Base-by-base conservation (phyloP, 495 filamentous ascomycete species). In the Glarea lozoyensis region DNA sequence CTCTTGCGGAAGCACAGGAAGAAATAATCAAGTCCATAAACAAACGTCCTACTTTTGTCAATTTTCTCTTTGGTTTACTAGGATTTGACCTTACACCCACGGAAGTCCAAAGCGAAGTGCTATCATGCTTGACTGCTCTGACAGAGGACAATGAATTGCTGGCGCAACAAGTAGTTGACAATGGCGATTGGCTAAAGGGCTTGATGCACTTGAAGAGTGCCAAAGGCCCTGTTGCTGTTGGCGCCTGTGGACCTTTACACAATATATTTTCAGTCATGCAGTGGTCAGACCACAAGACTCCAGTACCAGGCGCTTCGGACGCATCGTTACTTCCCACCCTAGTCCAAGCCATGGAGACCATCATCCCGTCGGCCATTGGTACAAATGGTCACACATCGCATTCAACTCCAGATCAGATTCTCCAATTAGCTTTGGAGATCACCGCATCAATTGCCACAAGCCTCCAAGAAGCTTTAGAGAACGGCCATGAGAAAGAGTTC, bases 381-480 rank as follows among this genome's bases (percentile, higher is more conserved):
- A 24, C 27, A 5, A 54, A 49, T 34, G 35, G 35, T 4, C 9
- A 46, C 27, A 17, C 38, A 22, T 2, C 27, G 0, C 13, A 37
- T 25, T 43, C 48, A 42, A 60, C 5, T 47, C 51, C 15, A 55
- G 53, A 58, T 21, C 50, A 70, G 29, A 57, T 68, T 16, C 41
- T 72, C 24, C 62, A 72, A 48, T 43, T 70, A 12, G 72, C 69
- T 12, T 52, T 81, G 1, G 75, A 78, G 48, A 66, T 76, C 7
- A 45, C 78, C 1, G 73, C 73, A 7, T 76, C 78, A 5, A 78
- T 81, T 43, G 74, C 73, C 18, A 75, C 75, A 1, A 61, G 62
- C 19, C 57, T 77, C 16, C 67, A 72, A 25, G 61, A 64, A 16
- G 61, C 66, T 7, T 25, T 55, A 10, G 50, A 54, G 31, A 36